Evolutionary conservation across 768 basidiomycete genomes (phyloP).

Genomic region (Lactarius tabidus): DNA sequence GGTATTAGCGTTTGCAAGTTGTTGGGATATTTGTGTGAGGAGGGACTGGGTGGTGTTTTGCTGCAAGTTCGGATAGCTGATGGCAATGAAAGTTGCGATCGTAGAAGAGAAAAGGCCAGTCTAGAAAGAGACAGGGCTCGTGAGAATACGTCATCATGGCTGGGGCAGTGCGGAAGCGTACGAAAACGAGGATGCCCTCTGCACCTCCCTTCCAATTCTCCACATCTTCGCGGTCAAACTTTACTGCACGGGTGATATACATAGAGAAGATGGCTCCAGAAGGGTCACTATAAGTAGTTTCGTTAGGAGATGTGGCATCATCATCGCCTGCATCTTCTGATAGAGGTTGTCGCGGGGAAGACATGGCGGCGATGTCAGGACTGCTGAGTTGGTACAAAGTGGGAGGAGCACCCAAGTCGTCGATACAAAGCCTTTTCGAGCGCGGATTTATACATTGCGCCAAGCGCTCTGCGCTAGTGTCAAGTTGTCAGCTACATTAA

Average conservation of each 20-base stretch:
- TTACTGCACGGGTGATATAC: neutral
- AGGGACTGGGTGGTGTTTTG: constrained; percentile 10
- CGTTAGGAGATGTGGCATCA: neutral
- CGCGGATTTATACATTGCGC: too few relatives aligned
- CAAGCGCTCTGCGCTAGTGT: too few relatives aligned
- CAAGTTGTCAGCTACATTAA: too few relatives aligned
- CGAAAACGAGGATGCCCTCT: constrained; percentile 14
- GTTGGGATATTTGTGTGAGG: constrained; percentile 15
- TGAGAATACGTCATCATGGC: neutral
- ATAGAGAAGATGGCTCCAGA: neutral
- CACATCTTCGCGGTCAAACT: neutral
- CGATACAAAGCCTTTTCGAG: neutral
- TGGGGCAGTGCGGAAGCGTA: neutral
- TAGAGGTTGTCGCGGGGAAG: neutral
- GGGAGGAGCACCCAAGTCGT: too few relatives aligned
- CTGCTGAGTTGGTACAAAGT: neutral
- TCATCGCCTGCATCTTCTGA: neutral
- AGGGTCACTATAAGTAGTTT: neutral
- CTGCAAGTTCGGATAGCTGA: neutral
- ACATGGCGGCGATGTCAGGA: too few relatives aligned
- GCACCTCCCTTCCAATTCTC: constrained; percentile 16
- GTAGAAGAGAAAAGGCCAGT: constrained; percentile 13
- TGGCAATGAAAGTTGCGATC: neutral
- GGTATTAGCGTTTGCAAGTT: neutral
- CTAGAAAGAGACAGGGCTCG: neutral